Conservation (phyloP, 2,329 filamentous ascomycete genomes). For the Pseudogymnoascus verrucosus region DNA sequence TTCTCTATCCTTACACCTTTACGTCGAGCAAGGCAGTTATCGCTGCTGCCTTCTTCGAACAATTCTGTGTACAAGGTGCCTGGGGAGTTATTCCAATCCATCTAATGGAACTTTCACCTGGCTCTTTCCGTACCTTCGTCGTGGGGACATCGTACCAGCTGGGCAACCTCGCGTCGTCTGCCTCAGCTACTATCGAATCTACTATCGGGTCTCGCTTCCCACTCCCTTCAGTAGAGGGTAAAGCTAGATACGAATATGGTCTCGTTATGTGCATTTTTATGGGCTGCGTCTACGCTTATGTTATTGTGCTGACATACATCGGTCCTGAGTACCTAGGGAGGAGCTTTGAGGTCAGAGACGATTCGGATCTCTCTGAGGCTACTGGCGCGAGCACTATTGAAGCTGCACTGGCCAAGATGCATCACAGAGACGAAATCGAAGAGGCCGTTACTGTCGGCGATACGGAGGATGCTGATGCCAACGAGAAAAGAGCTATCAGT, state of each 20-base stretch:
- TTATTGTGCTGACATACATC: constrained; percentile 40
- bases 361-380: constrained; percentile 37
- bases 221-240: constrained; percentile 46
- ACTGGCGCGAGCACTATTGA: constrained; percentile 28
- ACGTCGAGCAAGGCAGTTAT: constrained; percentile 55
- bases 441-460: neutral
- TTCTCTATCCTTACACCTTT: constrained; percentile 80
- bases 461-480: neutral
- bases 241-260: constrained; percentile 62
- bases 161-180: constrained; percentile 66
- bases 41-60: constrained; percentile 75
- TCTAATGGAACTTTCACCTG: constrained; percentile 64
- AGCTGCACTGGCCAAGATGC: constrained; percentile 15
- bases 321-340: constrained; percentile 41
- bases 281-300: constrained; percentile 65
- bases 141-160: constrained; percentile 66
- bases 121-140: constrained; percentile 62
- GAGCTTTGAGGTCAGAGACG: constrained; percentile 39
- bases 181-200: constrained; percentile 70
- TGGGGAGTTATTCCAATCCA: constrained; percentile 70
- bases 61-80: constrained; percentile 58
- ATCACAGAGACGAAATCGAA: neutral
- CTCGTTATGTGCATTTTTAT: constrained; percentile 87
- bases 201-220: constrained; percentile 69
- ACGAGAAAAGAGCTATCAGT: neutral